Evolutionary conservation across 345 rosid genomes (phyloP), one percentile per base, ranked within the genome.

Genomic region (Aurinia saxatilis): DNA sequence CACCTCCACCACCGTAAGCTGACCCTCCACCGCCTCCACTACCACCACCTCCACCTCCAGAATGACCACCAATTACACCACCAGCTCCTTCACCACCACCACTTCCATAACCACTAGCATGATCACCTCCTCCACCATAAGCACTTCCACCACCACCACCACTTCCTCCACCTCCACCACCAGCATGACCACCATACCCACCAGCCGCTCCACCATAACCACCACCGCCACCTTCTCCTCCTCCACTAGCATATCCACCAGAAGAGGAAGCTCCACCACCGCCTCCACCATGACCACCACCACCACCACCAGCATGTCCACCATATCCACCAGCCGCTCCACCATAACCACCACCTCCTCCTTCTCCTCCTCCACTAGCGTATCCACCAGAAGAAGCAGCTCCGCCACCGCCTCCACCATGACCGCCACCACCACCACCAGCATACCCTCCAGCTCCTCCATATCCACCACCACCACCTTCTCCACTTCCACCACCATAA

Each of bases 371-470:
- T 39, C 78, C 84, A 48, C 74, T 67, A 30, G 76, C 80, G 8
- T 71, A 63, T 0, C 68, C 73, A 61, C 73, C 68, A 0, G 63
- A 61, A 69, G 63, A 42, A 16, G 71, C 61, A 27, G 78, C 80
- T 2, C 54, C 74, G 9, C 81, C 82, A 38, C 72, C 66, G 1
- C 73, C 75, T 49, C 78, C 84, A 34, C 76, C 81, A 7, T 72
- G 70, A 11, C 68, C 73, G 15, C 58, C 57, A 38, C 68, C 78
- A 35, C 65, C 68, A 5, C 79, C 81, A 13, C 10, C 41, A 18
- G 44, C 76, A 60, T 60, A 36, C 10, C 54, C 78, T 44, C 37
- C 71, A 21, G 66, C 76, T n/a, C 79, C 76, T 1, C 73, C 72
- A 23, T 74, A 80, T 31, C 76, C 79, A 39, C 80, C 82, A 1